Evolutionary conservation across 1,284 basidiomycete species (phyloP), one percentile per base, ranked within the genome.

Genomic region (Ceratobasidium sp.): DNA sequence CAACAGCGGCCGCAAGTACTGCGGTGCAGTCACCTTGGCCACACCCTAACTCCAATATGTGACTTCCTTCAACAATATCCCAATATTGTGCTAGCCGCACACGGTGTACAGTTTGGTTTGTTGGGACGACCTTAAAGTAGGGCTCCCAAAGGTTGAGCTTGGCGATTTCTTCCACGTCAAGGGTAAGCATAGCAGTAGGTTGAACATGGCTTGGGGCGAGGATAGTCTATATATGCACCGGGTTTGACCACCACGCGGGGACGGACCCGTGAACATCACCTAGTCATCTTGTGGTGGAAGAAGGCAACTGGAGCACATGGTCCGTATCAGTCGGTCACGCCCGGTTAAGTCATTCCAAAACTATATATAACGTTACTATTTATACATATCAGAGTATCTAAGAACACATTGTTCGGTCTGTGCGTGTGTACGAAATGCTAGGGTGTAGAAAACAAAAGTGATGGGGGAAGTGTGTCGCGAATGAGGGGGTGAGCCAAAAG

Each of bases 1-100:
- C 85, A 9, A 85, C 83, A 7, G 81, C 80, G 17, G 80, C 79
- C 24, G 85, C 85, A 1, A 86, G 80, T 1, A 81, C 83, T 19
- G 81, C 79, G 0, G 84, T 85, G 73, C 81, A 83, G 73, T 86
- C 85, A 14, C 85, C 85, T 67, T 85, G 85, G 0, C 85, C 85
- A 75, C 85, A 86, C 36, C 85, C 85, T 15, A 86, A 77, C 75
- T 86, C 85, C 1, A 86, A 79, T 2, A 86, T 79, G 2, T 75
- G 77, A 41, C 79, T 79, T 3, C 84, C 84, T 1, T 69, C 75
- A 3, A 76, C 17, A 59, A 86, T 83, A 14, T 79, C 77, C 81
- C 82, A 85, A 7, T 78, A 78, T 7, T 77, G 73, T 19, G 84
- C 75, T 6, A 85, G 78, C 33, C 81, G 79, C 45, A 84, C 77